Base-by-base conservation (phyloP, 2,329 filamentous ascomycete species). In the Sarocladiaceae sp. region DNA sequence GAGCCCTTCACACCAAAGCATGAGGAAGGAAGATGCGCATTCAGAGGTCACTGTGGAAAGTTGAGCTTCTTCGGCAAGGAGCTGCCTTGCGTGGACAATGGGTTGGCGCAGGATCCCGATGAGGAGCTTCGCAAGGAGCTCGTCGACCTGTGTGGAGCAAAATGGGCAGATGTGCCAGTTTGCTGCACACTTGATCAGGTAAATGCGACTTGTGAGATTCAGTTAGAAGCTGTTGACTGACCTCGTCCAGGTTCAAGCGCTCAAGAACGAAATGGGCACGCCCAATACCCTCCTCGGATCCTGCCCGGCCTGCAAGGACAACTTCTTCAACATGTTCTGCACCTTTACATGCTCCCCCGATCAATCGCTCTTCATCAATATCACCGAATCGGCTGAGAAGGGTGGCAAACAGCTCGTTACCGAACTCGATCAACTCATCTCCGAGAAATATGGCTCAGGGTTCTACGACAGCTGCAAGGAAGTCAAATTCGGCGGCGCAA, bases 391-490 rank as follows among this genome's bases (percentile, higher is more conserved):
- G 0, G 79, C 82, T 56, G 69, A 79, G 20, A 89, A 83, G 65
- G 73, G 69, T 40, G 77, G 72, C 33, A 82, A 82, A 59, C 66
- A 65, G 2, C 69, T 90, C n/a, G 91, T 97, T 13, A 90, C 88
- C 1, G 90, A 97, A 71, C 73, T 99, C 20, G 92, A 97, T 64
- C 93, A 97, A 64, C 74, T 97, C 5, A 84, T 97, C 60, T 90
- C 90, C 2, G 78, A 91, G 53, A 78, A 87, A 51, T 97, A 95
- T 66, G 92, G 90, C 39, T 78, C 82, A 8, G 91, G 88, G 1
- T 95, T 99, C 73, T 99, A 92, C 67, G 81, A 96, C 69, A 99
- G 94, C 71, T 99, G 94, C 76, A 97, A 97, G 71, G 91, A 99
- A 67, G 93, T 99, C 71, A 99, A 99, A 66, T 97, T 97, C 63